Evolutionary conservation across 495 filamentous ascomycete genomes (phyloP).

Genomic region (Aspergillus sclerotiicarbonarius): DNA sequence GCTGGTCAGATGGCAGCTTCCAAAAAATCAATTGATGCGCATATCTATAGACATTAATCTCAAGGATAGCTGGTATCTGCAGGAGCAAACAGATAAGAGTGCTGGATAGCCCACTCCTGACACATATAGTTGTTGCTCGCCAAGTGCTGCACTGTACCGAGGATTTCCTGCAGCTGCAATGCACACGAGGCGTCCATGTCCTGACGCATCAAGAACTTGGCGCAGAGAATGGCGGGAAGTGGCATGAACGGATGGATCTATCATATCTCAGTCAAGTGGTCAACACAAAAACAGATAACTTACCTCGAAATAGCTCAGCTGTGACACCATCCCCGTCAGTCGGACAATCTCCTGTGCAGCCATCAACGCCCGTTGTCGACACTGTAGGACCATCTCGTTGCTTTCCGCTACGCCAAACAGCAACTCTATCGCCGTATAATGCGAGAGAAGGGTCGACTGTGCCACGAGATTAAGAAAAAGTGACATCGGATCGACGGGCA

Average conservation of each 20-base stretch:
- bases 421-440: conserved; percentile 18
- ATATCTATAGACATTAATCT: no score
- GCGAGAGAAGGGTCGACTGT: conserved; percentile 35
- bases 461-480: conserved; percentile 38
- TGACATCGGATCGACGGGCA: conserved; percentile 43
- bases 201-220: background rate
- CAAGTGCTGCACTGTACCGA: background rate
- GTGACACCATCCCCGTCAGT: conserved; percentile 39
- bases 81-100: background rate
- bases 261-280: background rate
- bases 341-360: conserved; percentile 42
- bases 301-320: conserved; percentile 41
- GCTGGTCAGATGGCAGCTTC: no score
- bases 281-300: background rate
- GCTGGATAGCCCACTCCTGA: background rate
- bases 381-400: background rate
- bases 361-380: background rate
- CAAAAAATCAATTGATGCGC: no score
- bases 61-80: no score
- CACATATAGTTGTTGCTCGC: background rate
- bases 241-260: conserved; percentile 2
- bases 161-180: conserved; percentile 1
- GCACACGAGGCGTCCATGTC: background rate
- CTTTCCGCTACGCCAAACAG: background rate
- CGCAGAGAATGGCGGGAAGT: background rate